Evolutionary conservation across 768 basidiomycete species (phyloP).

Genomic region (Coprinopsis strossmayeri): DNA sequence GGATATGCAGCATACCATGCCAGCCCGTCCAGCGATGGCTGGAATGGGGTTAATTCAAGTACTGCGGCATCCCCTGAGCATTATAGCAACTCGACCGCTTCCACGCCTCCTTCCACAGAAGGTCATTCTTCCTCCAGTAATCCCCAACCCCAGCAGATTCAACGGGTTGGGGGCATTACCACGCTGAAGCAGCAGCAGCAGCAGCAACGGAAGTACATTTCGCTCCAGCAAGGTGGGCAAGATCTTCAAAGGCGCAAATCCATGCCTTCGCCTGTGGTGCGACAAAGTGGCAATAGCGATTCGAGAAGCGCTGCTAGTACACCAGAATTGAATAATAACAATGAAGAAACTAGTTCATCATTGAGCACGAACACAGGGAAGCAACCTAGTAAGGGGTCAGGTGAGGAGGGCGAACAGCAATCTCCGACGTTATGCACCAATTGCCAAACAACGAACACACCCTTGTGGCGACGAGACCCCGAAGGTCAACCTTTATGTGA

Average conservation of each 20-base stretch:
- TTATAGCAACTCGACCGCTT: constrained; percentile 60
- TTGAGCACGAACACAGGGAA: constrained; percentile 8
- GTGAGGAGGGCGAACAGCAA: constrained; percentile 58
- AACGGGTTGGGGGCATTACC: constrained; percentile 20
- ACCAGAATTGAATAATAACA: constrained; percentile 45
- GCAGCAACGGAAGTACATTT: constrained; percentile 51
- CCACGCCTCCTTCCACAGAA: constrained; percentile 67
- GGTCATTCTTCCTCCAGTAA: constrained; percentile 22
- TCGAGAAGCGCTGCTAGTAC: constrained; percentile 43
- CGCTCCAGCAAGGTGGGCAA: constrained; percentile 54
- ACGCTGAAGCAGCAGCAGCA: constrained; percentile 17
- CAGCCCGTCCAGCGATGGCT: constrained; percentile 79
- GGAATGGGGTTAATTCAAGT: constrained; percentile 66
- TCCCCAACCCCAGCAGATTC: constrained; percentile 15
- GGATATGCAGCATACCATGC: constrained; percentile 37
- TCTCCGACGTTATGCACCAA: constrained; percentile 86
- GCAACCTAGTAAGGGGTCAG: constrained; percentile 29
- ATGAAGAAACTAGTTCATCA: neutral
- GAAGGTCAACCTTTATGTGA: constrained; percentile 89
- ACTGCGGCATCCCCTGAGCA: constrained; percentile 73
- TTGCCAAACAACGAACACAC: constrained; percentile 93
- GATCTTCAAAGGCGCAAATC: constrained; percentile 51
- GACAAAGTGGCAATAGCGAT: constrained; percentile 12
- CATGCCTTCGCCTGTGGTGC: constrained; percentile 23
- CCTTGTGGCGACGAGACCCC: constrained; percentile 87